Evolutionary conservation across 2,329 filamentous ascomycete species (phyloP).

Genomic region (Acrocalymma vagum): DNA sequence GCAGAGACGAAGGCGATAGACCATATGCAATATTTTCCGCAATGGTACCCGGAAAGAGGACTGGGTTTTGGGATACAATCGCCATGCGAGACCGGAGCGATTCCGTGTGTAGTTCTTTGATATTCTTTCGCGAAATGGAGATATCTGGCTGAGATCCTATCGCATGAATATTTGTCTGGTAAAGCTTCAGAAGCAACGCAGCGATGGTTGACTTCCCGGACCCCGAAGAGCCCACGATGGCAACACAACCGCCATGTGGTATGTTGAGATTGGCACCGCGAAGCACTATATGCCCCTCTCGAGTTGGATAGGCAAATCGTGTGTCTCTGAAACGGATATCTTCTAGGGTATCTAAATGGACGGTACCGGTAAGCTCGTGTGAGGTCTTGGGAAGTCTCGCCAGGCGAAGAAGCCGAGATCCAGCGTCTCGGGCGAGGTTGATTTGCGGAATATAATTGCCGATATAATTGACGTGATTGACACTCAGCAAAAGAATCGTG

Average conservation of each 20-base stretch:
- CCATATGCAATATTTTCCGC: conserved; percentile 86
- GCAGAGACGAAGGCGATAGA: conserved; percentile 63
- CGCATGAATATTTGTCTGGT: conserved; percentile 50
- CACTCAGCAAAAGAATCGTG: conserved; percentile 83
- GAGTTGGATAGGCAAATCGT: conserved; percentile 75
- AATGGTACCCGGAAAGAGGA: conserved; percentile 80
- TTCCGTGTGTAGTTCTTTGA: conserved; percentile 66
- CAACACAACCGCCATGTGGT: conserved; percentile 69
- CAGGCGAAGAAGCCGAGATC: conserved; percentile 75
- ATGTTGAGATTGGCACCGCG: conserved; percentile 73
- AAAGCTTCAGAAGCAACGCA: conserved; percentile 77
- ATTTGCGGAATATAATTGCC: conserved; percentile 83
- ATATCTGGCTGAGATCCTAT: conserved; percentile 48
- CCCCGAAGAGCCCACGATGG: conserved; percentile 84
- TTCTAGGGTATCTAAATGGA: conserved; percentile 53
- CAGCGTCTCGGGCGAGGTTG: conserved; percentile 75
- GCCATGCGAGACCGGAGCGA: conserved; percentile 69
- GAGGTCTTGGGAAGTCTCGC: conserved; percentile 66
- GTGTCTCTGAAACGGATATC: conserved; percentile 70
- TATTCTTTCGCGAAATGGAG: conserved; percentile 66
- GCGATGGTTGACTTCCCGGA: conserved; percentile 91
- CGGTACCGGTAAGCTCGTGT: conserved; percentile 65
- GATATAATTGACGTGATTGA: conserved; percentile 75
- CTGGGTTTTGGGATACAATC: conserved; percentile 75
- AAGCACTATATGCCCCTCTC: conserved; percentile 64